phyloP scores from a whole-genome alignment of 2,329 filamentous ascomycete species.

The Macrophomina pseudophaseolina region DNA sequence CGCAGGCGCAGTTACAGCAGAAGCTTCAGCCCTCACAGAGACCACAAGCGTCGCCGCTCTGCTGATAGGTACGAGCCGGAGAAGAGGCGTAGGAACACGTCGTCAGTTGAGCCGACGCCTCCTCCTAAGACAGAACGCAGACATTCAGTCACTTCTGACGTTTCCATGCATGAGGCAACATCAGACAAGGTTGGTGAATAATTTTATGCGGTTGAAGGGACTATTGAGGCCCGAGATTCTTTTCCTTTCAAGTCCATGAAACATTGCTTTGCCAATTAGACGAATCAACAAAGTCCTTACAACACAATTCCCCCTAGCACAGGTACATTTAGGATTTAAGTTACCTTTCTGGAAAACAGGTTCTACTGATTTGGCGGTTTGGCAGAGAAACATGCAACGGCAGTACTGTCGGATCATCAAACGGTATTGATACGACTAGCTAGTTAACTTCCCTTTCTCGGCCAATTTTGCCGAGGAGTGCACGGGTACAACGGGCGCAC shows the following conservation, averaged over 20 bases:
- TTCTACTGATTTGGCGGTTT: neutral
- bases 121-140: constrained; percentile 1
- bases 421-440: neutral
- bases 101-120: constrained; percentile 20
- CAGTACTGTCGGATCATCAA: neutral
- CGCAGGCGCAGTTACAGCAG: constrained; percentile 52
- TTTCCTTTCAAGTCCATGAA: neutral
- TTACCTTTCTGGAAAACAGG: neutral
- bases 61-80: constrained; percentile 28
- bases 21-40: constrained; percentile 39
- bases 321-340: neutral
- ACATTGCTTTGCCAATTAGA: constrained; percentile 7
- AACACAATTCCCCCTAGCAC: neutral
- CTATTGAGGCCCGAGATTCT: neutral
- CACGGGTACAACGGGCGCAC: too few species aligned
- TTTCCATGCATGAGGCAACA: constrained; percentile 1
- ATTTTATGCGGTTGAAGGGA: neutral
- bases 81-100: constrained; percentile 29
- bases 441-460: too few species aligned
- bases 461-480: too few species aligned
- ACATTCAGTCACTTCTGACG: constrained; percentile 6
- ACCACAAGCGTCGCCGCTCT: constrained; percentile 24
- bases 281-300: constrained; percentile 4
- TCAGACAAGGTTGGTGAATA: constrained; percentile 19
- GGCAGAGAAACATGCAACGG: neutral